Evolutionary conservation across 2,329 filamentous ascomycete species (phyloP).

Genomic region (Nannizziopsis barbatae): DNA sequence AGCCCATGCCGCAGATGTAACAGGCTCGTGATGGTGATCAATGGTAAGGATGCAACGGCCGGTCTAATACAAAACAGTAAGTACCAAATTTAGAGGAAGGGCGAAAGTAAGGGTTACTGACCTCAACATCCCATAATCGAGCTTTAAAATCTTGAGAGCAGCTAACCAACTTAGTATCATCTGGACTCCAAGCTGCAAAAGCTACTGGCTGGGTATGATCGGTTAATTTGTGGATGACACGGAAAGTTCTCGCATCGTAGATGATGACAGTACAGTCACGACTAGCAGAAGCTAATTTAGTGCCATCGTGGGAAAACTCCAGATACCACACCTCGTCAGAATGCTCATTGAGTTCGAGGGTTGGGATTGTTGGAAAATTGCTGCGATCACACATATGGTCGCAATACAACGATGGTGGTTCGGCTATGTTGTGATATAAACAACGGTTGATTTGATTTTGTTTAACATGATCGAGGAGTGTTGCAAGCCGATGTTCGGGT

Average conservation of each 20-base stretch:
- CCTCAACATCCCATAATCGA: slow-evolving; percentile 61
- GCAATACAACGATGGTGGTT: slow-evolving; percentile 72
- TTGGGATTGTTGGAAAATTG: slow-evolving; percentile 64
- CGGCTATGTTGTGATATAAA: slow-evolving; percentile 72
- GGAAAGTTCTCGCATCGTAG: slow-evolving; percentile 65
- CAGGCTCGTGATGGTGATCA: slow-evolving; percentile 65
- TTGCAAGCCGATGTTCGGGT: slow-evolving; percentile 75
- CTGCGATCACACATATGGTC: slow-evolving; percentile 74
- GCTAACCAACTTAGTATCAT: slow-evolving; percentile 74
- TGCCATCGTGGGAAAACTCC: slow-evolving; percentile 79
- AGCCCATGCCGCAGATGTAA: slow-evolving; percentile 84
- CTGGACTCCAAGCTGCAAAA: slow-evolving; percentile 82
- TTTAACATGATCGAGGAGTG: slow-evolving; percentile 73
- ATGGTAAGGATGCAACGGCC: slow-evolving; percentile 54
- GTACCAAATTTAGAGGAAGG: neutral
- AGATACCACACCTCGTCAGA: slow-evolving; percentile 83
- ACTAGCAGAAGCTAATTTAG: slow-evolving; percentile 70
- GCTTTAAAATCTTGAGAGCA: slow-evolving; percentile 67
- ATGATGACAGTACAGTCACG: slow-evolving; percentile 64
- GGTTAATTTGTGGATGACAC: slow-evolving; percentile 49
- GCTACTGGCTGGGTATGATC: slow-evolving; percentile 63
- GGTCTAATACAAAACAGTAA: slow-evolving; percentile 36
- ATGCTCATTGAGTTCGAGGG: slow-evolving; percentile 61
- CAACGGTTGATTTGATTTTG: slow-evolving; percentile 71
- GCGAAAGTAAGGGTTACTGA: slow-evolving; percentile 33